phyloP scores from a whole-genome alignment of 2,329 filamentous ascomycete species.

The Talaromyces pinophilus region DNA sequence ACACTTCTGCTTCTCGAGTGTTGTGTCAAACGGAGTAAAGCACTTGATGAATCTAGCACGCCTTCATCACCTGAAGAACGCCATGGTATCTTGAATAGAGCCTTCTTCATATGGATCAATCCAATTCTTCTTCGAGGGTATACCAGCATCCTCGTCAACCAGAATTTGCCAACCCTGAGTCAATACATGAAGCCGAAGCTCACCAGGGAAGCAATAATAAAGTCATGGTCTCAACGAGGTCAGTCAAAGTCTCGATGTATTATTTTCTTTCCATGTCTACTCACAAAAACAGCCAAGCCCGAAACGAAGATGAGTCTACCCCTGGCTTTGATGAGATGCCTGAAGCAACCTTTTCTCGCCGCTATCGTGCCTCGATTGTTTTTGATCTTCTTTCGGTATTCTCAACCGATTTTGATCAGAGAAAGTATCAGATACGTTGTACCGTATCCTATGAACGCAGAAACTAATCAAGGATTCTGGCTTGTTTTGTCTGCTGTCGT shows the following conservation, averaged over 20 bases:
- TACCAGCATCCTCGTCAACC: not conserved
- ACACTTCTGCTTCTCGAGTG: conserved; percentile 13
- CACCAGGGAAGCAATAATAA: conserved; percentile 12
- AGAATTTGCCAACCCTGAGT: conserved; percentile 13
- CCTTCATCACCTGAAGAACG: conserved; percentile 8
- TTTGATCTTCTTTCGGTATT: conserved; percentile 40
- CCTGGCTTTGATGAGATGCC: conserved; percentile 4
- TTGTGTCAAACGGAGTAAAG: not conserved
- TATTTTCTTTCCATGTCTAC: not conserved
- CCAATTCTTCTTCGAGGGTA: conserved; percentile 12
- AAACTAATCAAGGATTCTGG: conserved; percentile 45
- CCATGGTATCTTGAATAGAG: not conserved
- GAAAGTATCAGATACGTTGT: conserved; percentile 38
- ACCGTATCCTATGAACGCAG: conserved; percentile 29
- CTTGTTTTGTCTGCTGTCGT: conserved; percentile 47
- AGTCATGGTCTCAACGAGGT: conserved; percentile 16
- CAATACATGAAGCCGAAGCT: conserved; percentile 8
- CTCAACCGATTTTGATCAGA: conserved; percentile 43
- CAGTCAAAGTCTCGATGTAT: not conserved
- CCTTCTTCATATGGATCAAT: conserved; percentile 17
- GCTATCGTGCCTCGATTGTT: conserved; percentile 36
- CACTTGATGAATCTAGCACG: not conserved
- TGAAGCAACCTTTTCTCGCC: conserved; percentile 31
- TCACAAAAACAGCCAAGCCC: conserved; percentile 16
- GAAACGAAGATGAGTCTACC: conserved; percentile 19